phyloP scores from a whole-genome alignment of 345 rosid genomes.

The Carallia pectinifolia region DNA sequence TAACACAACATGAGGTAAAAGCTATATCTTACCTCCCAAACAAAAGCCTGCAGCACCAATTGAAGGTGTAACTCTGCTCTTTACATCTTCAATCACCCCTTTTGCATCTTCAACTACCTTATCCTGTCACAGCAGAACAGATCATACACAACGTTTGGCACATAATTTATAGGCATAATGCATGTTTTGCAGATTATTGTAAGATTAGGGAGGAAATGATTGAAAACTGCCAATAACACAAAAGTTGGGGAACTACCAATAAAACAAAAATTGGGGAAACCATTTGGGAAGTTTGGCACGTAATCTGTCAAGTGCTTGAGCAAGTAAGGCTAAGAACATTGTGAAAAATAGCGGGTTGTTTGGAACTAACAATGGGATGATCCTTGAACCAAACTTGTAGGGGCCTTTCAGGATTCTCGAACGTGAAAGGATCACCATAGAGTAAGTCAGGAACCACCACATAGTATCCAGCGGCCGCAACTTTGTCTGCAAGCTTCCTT shows the following conservation, averaged over 20 bases:
- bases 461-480: constrained; percentile 67
- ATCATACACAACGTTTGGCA: no score
- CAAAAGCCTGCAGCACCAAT: constrained; percentile 69
- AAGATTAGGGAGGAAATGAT: no score
- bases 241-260: no score
- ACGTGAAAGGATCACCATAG: constrained; percentile 51
- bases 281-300: neutral
- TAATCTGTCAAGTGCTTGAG: neutral
- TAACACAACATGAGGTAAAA: neutral
- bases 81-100: constrained; percentile 56
- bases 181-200: no score
- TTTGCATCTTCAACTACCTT: constrained; percentile 74
- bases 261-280: neutral
- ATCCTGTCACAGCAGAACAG: constrained; percentile 36
- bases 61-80: constrained; percentile 50
- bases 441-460: constrained; percentile 72
- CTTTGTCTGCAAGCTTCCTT: constrained; percentile 78
- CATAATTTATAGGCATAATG: neutral
- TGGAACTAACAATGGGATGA: constrained; percentile 58
- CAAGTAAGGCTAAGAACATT: neutral
- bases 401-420: constrained; percentile 35
- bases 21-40: constrained; percentile 59
- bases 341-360: neutral
- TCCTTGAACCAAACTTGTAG: constrained; percentile 57
- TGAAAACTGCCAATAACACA: neutral